Evolutionary conservation across 108 stramenopile species (phyloP), one percentile per base, ranked within the genome.

Genomic region (Asterionellopsis glacialis): DNA sequence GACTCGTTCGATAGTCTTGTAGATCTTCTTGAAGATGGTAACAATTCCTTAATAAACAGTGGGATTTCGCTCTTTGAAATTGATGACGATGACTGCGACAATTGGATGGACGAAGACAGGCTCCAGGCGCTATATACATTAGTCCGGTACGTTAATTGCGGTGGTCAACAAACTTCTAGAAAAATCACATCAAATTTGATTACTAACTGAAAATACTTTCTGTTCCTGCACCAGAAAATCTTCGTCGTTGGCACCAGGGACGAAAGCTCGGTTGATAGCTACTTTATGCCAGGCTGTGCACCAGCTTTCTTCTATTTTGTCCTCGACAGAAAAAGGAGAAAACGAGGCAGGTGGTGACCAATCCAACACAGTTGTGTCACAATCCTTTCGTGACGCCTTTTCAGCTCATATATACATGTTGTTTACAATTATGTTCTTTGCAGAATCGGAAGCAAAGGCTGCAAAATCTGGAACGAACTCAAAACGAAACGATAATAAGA

Each of bases 361-460:
- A 26, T 33, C 52, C 45, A 47, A 58, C 14, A 54, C 65, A 7
- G 60, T 33, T 27, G 15, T 90, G 14, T 57, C 84, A 45, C 87
- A 87, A 57, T 51, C 58, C 47, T 90, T 90, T 55, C 79, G 85
- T 27, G 87, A 89, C 65, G 88, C 88, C 10, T 70, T 80, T 50
- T 74, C 85, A 13, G 84, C 79, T 59, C 93, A 91, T 61, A 51
- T 90, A 45, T 95, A 95, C 84, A 89, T 91, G 88, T 76, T 95
- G 19, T 95, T 83, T 64, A 82, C 93, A 1, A 53, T 91, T 51
- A 90, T 91, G 90, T 87, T 85, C 68, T 77, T 86, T 39, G 79
- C 72, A 41, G 93, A 95, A 63, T 75, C 84, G 7, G 79, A 89
- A 67, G 79, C 75, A 26, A 89, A 84, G 60, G 65, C 74, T 47